Evolutionary conservation across 805 yeast species (phyloP), one percentile per base, ranked within the genome.

Genomic region (Vanderwaltozyma yarrowii): DNA sequence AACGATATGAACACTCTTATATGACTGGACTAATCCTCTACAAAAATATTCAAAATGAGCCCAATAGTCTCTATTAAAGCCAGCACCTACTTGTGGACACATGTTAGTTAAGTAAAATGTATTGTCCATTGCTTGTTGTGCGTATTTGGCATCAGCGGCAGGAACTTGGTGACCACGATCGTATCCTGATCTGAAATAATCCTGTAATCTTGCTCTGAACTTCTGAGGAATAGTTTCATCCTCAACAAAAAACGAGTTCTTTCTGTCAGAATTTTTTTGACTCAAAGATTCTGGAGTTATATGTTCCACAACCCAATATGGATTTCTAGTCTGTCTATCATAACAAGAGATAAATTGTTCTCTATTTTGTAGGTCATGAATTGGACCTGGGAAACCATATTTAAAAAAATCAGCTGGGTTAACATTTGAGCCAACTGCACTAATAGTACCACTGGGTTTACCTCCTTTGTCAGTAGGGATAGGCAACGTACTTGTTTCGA

Each of bases 121-220:
- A 58, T 89, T 95, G 61, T 92, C 80, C 97, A 92, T 89, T 15
- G 96, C 96, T 15, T 58, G 49, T 61, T 92, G 98, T 24, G 77
- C 76, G 63, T 76, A 92, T 56, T 85, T 87, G 19, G 97, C 96
- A 59, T 92, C 83, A 0, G 97, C 97, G 5, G 98, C 98, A 3
- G 98, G 96, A 0, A 95, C 96, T 51, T 84, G 86, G 61, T 92
- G 98, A 5, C 98, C 98, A 46, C 97, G 67, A 60, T 92, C 98
- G 61, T 85, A 92, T 1, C 98, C 98, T 24, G 92, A 79, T 50
- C 97, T 73, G 68, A 89, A 92, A 59, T 82, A 92, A 61, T 92
- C 97, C 43, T 78, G 71, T 39, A 92, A 66, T 37, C 72, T 67
- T 2, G 80, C 89, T 47, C 96, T 71, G 59, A 86, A 92, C 50